A percentile compares a stretch with the other conserved stretches of the same genome.
These are phyloP conservation scores for Paracoccidioides lutzii DNA, from an alignment of 2,329 filamentous ascomycete species.

Conservation along the genomic window DNA sequence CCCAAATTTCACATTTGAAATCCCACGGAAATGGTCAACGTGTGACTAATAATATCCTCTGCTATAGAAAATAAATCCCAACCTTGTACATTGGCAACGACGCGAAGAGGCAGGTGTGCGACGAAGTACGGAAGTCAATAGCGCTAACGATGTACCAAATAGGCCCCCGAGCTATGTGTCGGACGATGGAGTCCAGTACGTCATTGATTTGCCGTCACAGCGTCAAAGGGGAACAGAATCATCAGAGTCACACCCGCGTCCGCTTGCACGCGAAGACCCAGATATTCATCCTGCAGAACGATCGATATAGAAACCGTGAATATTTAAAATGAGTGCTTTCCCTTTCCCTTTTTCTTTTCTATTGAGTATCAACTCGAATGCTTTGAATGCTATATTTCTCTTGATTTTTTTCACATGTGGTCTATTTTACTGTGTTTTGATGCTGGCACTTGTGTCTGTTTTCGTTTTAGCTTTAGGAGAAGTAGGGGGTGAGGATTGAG, in stretches of 20 bases:
- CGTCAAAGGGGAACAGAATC: conserved; percentile 29
- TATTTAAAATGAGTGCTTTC: neutral
- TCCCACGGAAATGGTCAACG: neutral
- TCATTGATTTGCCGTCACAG: conserved; percentile 52
- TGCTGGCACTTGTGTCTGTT: too few relatives aligned
- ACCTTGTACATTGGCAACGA: conserved; percentile 69
- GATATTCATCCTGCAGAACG: conserved; percentile 40
- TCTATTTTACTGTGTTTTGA: too few relatives aligned
- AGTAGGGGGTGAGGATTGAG: too few relatives aligned
- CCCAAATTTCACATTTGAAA: neutral
- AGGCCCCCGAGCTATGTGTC: conserved; percentile 65
- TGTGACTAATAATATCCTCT: neutral
- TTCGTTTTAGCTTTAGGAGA: too few relatives aligned
- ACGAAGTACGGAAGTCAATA: conserved; percentile 11
- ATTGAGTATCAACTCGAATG: neutral
- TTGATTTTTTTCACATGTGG: too few relatives aligned
- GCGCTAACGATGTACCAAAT: conserved; percentile 17
- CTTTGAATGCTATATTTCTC: too few relatives aligned
- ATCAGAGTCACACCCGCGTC: neutral
- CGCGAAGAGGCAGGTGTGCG: conserved; percentile 27
- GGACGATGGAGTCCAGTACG: conserved; percentile 61
- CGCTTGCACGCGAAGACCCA: conserved; percentile 12
- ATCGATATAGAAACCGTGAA: neutral
- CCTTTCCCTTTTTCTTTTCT: neutral
- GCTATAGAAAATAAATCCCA: conserved; percentile 58